Evolutionary conservation across 768 basidiomycete genomes (phyloP), one percentile per base, ranked within the genome.

Genomic region (Leucocoprinus sp.): DNA sequence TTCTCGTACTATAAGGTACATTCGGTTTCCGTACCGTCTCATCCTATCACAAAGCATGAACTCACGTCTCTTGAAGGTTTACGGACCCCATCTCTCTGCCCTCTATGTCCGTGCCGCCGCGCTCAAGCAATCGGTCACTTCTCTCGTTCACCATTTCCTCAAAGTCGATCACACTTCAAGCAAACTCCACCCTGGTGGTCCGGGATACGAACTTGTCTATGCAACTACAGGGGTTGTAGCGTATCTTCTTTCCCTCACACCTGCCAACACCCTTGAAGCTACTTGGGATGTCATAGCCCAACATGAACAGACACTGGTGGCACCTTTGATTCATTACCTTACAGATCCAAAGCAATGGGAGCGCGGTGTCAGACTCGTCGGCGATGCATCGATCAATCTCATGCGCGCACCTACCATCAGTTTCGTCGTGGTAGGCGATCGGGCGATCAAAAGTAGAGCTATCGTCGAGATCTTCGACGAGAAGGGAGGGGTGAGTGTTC

Each of bases 1-100:
- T 80, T 86, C 58, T 77, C 84, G 0, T 72, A 80, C 54, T 89
- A 88, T 68, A 90, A 88, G 75, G 86, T 82, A 37, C 8, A 59
- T 33, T 4, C 41, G 27, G 26, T 5, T 12, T n/a, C 11, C n/a
- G 11, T 9, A 17, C 14, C 37, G 8, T 4, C 4, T 29, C 3
- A 6, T 37, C n/a, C 6, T 7, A 12, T 8, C 35, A 9, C 26
- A 4, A 14, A n/a, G 38, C 17, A 22, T 8, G n/a, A 5, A 28
- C 12, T 51, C 2, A 18, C 8, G 23, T 37, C 19, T 12, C 41
- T 49, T 17, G 18, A 18, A 88, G 85, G 69, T 89, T 1, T 89
- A 87, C 48, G 86, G 83, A 1, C 78, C 82, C 0, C 87, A 89
- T 54, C 71, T 75, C 14, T 80, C 84, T 0, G 78, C 67, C 1